Base-by-base conservation (phyloP, 108 stramenopile species). In the Phaeodactylum tricornutum region DNA sequence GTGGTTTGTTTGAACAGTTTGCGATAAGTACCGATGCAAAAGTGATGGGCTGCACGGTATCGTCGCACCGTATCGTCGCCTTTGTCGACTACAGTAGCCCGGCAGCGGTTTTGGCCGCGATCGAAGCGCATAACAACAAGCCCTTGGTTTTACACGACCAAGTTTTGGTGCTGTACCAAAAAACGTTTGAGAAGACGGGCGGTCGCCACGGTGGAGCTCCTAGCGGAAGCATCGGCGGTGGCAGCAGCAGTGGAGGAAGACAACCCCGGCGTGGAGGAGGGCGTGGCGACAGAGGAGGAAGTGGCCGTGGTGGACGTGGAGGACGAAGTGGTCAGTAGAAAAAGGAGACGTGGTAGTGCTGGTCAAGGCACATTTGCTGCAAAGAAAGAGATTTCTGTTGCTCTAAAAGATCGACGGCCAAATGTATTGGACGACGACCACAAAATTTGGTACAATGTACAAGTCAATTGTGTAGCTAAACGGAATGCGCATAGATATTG, bases 41-140 rank as follows among this genome's bases (percentile, higher is more conserved):
- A 54, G 78, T 89, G 49, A 45, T 84, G 2, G 72, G 82, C 9
- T 75, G 72, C 40, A 89, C 79, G 29, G 65, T 89, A 20, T 71
- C 78, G 30, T 37, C 61, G 28, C 64, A 78, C 48, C 69, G 78
- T 32, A 75, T 67, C 30, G 67, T 84, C 38, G 80, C 74, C n/a
- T 89, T 89, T 70, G 82, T 89, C 0, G 87, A 89, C 46, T 89
- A 73, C 57, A 83, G 82, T 57, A 67, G 73, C 12, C 49, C 72
- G 5, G 64, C 68, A 29, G 79, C 82, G 1, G 83, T 84, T 19
- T 28, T 71, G 56, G 78, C 77, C 17, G 76, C 78, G 11, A 57
- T 89, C 14, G 66, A 64, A 20, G 33, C 55, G 47, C 64, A 62
- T 37, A 58, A 42, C 20, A 52, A 61, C 29, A 36, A 56, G 29